A percentile compares a stretch with the other conserved stretches of the same genome.
Conservation (phyloP, 2,329 filamentous ascomycete species). For the Gnomoniopsis smithogilvyi region DNA sequence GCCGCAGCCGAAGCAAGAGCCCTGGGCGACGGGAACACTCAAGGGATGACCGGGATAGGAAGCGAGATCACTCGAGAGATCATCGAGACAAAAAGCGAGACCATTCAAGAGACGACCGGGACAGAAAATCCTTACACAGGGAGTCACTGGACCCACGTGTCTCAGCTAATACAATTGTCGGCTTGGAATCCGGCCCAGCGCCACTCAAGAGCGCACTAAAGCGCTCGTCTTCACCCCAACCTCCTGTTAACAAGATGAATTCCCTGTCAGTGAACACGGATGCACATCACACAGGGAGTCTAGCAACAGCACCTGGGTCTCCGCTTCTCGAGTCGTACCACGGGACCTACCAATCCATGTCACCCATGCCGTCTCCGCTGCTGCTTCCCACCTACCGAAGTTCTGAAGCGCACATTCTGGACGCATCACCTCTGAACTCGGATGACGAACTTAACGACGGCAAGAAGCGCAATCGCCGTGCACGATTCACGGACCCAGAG, state of each 20-base stretch:
- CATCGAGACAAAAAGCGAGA: conserved; percentile 12
- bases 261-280: conserved; percentile 48
- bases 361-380: conserved; percentile 87
- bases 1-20: conserved; percentile 19
- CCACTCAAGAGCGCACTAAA: conserved; percentile 31
- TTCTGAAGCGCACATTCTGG: conserved; percentile 45
- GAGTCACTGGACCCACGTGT: conserved; percentile 33
- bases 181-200: conserved; percentile 35
- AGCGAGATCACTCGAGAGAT: conserved; percentile 7
- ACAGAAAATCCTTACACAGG: conserved; percentile 14
- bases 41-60: conserved; percentile 15
- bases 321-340: conserved; percentile 89
- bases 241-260: conserved; percentile 49
- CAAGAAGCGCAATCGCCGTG: conserved; percentile 52
- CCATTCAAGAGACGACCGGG: conserved; percentile 19
- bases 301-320: conserved; percentile 64
- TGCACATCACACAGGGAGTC: conserved; percentile 36
- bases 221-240: conserved; percentile 44
- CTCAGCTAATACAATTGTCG: conserved; percentile 38
- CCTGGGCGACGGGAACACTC: conserved; percentile 22
- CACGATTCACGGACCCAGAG: conserved; percentile 80
- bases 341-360: conserved; percentile 91
- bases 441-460: conserved; percentile 42
- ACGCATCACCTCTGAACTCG: conserved; percentile 52
- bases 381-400: conserved; percentile 48